Conservation (phyloP, 768 basidiomycete species). For the Amanita brunnescens region DNA sequence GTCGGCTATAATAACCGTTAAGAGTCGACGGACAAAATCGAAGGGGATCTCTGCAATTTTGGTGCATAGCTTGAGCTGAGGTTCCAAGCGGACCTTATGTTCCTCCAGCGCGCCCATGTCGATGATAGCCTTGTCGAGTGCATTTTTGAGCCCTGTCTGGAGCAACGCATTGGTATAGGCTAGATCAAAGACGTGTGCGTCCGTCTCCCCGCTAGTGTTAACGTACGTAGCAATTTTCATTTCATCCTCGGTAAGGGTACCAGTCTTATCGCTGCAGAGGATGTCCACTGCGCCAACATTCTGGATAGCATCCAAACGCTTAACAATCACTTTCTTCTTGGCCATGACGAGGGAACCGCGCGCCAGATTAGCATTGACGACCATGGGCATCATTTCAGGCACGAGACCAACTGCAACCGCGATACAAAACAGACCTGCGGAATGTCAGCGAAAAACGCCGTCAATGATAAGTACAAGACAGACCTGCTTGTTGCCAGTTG, state of each 20-base stretch:
- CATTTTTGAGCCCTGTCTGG: conserved; percentile 27
- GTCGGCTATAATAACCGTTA: conserved; percentile 17
- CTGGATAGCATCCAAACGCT: conserved; percentile 56
- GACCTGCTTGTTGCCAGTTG: conserved; percentile 6
- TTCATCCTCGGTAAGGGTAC: conserved; percentile 35
- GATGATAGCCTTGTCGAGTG: conserved; percentile 24
- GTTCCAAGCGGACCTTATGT: conserved; percentile 3
- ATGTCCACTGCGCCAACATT: conserved; percentile 47
- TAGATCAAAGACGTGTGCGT: conserved; percentile 17
- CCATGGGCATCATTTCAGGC: conserved; percentile 35
- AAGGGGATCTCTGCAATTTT: conserved; percentile 27
- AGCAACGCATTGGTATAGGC: conserved; percentile 23
- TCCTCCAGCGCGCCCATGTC: conserved; percentile 16
- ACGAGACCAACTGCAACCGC: conserved; percentile 31
- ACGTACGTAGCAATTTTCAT: conserved; percentile 14
- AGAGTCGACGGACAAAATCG: conserved; percentile 26
- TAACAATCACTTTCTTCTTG: conserved; percentile 49
- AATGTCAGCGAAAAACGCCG: too few relatives aligned
- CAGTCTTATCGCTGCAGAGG: conserved; percentile 60
- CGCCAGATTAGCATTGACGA: conserved; percentile 51
- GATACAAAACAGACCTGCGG: conserved; percentile 23
- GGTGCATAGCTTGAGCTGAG: conserved; percentile 14
- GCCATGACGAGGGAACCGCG: conserved; percentile 49
- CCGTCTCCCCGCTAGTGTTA: conserved; percentile 9
- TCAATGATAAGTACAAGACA: too few relatives aligned